Evolutionary conservation across 2,329 filamentous ascomycete genomes (phyloP), one percentile per base, ranked within the genome.

Genomic region (Graphilbum ipis-grandicollis): DNA sequence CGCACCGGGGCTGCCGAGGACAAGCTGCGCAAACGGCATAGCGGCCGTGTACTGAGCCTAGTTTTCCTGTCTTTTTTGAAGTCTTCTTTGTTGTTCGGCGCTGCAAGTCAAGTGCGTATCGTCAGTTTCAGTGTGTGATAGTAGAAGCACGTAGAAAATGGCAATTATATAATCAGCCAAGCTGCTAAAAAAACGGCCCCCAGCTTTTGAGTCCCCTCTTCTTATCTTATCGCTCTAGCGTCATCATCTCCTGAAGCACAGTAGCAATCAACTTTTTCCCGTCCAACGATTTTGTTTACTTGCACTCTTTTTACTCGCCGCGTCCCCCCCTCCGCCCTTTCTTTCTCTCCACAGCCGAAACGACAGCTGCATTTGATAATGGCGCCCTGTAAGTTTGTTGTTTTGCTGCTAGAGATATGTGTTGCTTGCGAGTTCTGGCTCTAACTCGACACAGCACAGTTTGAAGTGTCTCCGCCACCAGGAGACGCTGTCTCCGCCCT

Each of bases 1-100:
- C 22, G 85, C 76, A 50, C 90, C 90, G 7, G 90, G 90, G 46
- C 86, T 88, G n/a, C 90, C 90, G 49, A 93, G 75, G 28, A 93
- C 75, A 31, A 94, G 75, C 60, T 93, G 81, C 41, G 66, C 70
- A 50, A 75, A 75, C 35, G 70, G 68, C 70, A 75, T 75, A n/a
- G n/a, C n/a, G n/a, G n/a, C n/a, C n/a, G n/a, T n/a, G n/a, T n/a
- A 12, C 15, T 19, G 17, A 3, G 18, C 8, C 9, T 12, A 19
- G 9, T n/a, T 31, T 19, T 5, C 30, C 9, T 21, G 6, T 31
- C n/a, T 31, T 15, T 17, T 12, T 31, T 12, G 17, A 23, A 14
- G 6, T 17, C 26, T 5, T 19, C 33, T 21, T 33, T 25, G 32
- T 29, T 33, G 31, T 19, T 34, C 28, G 30, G 32, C 34, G 28